Evolutionary conservation across 192 early-diverging fungal species (phyloP), one percentile per base, ranked within the genome.

Genomic region (Podila epicladia): DNA sequence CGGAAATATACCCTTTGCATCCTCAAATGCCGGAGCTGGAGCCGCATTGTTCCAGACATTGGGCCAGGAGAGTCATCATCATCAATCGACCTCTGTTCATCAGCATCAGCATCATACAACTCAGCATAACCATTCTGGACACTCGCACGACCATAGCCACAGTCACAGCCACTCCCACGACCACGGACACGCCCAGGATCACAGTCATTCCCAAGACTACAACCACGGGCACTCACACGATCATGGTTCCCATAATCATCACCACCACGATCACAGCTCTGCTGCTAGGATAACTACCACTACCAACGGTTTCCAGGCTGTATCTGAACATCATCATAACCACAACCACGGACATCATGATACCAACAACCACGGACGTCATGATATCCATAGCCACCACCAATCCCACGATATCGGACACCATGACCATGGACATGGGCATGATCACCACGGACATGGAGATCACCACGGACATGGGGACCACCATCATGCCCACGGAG

Each of bases 1-100:
- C n/a, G 75, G 75, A 66, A 62, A 71, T 71, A 78, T 78, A 78
- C 75, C 75, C 69, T 71, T 71, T 71, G 41, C 69, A 13, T 71
- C 75, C 64, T 70, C 74, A 38, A 37, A 49, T 33, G 58, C 63
- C 59, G 26, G 22, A 32, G 59, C 26, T 17, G 59, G 22, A 33
- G 29, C 59, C 59, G 59, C 59, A 19, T 31, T 61, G 26, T 33
- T 61, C 31, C 26, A 33, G 59, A 17, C 26, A 17, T 31, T 55
- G 5, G 53, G 24, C 53, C 53, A 55, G 20, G 53, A 55, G 53
- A 53, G 50, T 53, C 50, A 20, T 53, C 53, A 55, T 55, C 53
- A 55, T 55, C 53, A 55, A 22, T 26, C 20, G 17, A 55, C 13
- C 24, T 26, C 20, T 55, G 53, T 26, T 55, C 53, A 55, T 55